Conservation (phyloP, 768 basidiomycete species). For the Auricularia cornea region DNA sequence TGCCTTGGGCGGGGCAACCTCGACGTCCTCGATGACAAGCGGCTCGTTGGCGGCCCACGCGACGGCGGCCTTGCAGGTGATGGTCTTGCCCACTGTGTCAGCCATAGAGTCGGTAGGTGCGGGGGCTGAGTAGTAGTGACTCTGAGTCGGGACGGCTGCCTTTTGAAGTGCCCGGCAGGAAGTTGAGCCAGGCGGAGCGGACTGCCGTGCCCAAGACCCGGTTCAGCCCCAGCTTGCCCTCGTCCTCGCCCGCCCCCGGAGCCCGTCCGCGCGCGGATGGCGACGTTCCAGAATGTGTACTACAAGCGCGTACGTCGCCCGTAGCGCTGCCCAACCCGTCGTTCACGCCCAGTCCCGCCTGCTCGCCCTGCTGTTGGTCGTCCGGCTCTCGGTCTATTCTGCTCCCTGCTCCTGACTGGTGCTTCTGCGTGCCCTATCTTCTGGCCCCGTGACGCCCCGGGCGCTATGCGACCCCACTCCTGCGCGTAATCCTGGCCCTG, state of each 20-base stretch:
- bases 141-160: no score
- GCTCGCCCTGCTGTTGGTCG: not conserved
- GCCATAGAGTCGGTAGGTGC: slow-evolving; percentile 50
- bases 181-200: not conserved
- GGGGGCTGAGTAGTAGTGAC: no score
- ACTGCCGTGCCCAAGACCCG: not conserved
- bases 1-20: slow-evolving; percentile 84
- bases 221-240: not conserved
- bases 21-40: slow-evolving; percentile 82
- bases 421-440: not conserved
- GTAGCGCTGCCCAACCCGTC: not conserved
- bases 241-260: not conserved
- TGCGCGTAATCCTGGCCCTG: not conserved
- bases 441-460: not conserved
- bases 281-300: slow-evolving; percentile 57
- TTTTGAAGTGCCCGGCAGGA: not conserved
- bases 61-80: slow-evolving; percentile 88
- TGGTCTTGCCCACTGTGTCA: slow-evolving; percentile 59
- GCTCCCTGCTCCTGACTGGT: not conserved
- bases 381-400: not conserved
- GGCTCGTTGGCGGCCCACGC: slow-evolving; percentile 91
- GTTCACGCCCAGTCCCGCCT: not conserved
- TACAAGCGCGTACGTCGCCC: slow-evolving; percentile 68
- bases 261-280: not conserved
- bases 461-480: not conserved